These are phyloP conservation scores for Penicillium capsulatum DNA, from an alignment of 2,329 filamentous ascomycete species.

Conservation along the genomic window DNA sequence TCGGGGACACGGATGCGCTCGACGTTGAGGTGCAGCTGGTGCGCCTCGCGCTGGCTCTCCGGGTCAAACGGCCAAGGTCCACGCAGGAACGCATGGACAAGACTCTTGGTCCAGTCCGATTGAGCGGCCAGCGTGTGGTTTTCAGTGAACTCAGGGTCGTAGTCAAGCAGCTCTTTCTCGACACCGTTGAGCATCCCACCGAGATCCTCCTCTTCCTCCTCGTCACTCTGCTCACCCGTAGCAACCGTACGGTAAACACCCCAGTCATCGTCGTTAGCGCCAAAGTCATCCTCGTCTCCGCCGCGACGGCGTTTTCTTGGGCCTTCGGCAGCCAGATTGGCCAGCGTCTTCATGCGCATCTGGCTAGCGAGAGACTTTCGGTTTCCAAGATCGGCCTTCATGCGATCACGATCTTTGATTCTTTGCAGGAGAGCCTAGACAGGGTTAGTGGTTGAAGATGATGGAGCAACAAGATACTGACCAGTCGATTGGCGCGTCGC, in stretches of 20 bases:
- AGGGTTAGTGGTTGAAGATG: conserved; percentile 17
- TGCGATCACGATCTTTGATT: conserved; percentile 88
- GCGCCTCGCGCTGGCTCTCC: conserved; percentile 71
- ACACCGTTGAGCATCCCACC: conserved; percentile 67
- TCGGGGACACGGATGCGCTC: conserved; percentile 93
- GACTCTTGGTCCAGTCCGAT: conserved; percentile 87
- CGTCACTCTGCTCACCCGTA: conserved; percentile 72
- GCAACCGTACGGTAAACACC: conserved; percentile 92
- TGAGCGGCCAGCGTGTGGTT: conserved; percentile 89
- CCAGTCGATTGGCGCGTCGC: conserved; percentile 65
- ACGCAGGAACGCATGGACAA: conserved; percentile 84
- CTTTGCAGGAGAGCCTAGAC: conserved; percentile 63
- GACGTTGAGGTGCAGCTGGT: conserved; percentile 93
- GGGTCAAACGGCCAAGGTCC: conserved; percentile 83
- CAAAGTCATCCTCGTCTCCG: conserved; percentile 92
- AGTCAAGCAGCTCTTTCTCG: conserved; percentile 77
- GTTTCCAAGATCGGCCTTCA: conserved; percentile 92
- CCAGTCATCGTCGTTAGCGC: conserved; percentile 97
- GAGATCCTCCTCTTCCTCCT: conserved; percentile 89
- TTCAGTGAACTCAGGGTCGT: conserved; percentile 86
- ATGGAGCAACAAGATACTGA: conserved; percentile 18
- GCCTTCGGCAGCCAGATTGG: conserved; percentile 87
- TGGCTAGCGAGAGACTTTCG: conserved; percentile 94
- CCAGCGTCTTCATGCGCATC: conserved; percentile 97
- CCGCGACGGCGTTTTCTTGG: conserved; percentile 81